Evolutionary conservation across 2,329 filamentous ascomycete genomes (phyloP), one percentile per base, ranked within the genome.

Genomic region (Colletotrichum musicola): DNA sequence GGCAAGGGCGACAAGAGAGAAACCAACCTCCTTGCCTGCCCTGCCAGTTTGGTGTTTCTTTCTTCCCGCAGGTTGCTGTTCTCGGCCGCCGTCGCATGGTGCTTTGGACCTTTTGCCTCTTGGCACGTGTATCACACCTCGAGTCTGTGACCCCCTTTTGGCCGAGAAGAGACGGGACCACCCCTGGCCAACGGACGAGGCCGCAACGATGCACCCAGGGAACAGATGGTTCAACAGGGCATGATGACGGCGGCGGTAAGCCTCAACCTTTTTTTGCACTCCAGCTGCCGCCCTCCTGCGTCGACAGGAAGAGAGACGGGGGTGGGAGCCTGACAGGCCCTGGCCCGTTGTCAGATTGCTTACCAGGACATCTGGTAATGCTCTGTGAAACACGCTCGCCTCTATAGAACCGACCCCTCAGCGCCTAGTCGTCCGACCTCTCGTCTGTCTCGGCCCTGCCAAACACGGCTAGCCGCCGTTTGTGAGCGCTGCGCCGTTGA

Each of bases 381-480:
- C 40, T 47, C 61, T 46, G 46, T 65, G 65, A 68, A 68, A 68
- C 65, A 68, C 65, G 55, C 47, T 68, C 60, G 51, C 53, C 60
- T 65, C 49, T 51, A 42, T 42, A 57, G 44, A 62, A 57, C 30
- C 47, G 25, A 53, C 40, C 65, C 55, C 54, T 57, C 61, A 42
- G 61, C 62, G 54, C 65, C 54, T 54, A 68, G 44, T 68, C 65
- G 62, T 68, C 65, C 65, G 65, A 68, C 65, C 55, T 68, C 49
- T 42, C 49, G 12, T 59, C 54, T 54, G 50, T 60, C 47, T 64
- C 65, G 65, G 65, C 49, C 30, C 65, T 51, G 42, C 65, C 65
- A 65, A 56, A 68, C 61, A 68, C 65, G 65, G 65, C 65, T 68
- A 60, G 65, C 30, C 47, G 49, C 65, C 65, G 61, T 64, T 68